Evolutionary conservation across 768 basidiomycete genomes (phyloP), one percentile per base, ranked within the genome.

Genomic region (Hypholoma fasciculare): DNA sequence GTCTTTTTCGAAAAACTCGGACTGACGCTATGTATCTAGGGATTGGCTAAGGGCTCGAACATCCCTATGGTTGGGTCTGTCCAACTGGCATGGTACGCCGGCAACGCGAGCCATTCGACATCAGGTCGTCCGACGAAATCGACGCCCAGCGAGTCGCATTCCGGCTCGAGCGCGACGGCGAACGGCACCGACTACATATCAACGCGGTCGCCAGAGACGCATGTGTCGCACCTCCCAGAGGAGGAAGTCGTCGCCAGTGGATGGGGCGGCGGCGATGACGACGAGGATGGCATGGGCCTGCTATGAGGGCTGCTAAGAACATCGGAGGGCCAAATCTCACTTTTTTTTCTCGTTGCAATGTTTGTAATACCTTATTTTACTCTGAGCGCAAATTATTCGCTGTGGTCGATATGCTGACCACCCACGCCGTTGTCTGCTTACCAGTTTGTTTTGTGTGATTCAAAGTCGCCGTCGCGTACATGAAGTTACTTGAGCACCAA

Each of bases 211-310:
- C 74, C 71, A 44, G 76, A 67, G 42, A 38, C 54, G 9, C 59
- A 56, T 9, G 37, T 52, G 27, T 47, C 62, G 8, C 64, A 61
- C 37, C 58, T 67, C 27, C 69, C 79, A 37, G 88, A 88, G 59
- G 88, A 89, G 65, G 88, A 86, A 67, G 66, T 81, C 6, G 77
- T 83, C 5, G 83, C 83, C 4, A 86, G 81, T 63, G 87, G 89
- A 20, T 90, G 89, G 89, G 89, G 88, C n/a, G 85, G 78, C 52
- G 82, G 81, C 23, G 84, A 78, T 42, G 84, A 86, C 51, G 88
- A 82, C 54, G 88, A 84, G 62, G 87, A 90, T 65, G 86, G 83
- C 46, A 90, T 91, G 87, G 88, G 89, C 40, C 85, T 90, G 82
- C 65, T 85, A 46, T 80, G 66, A 73, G 4, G 38, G 38, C 13